phyloP scores from a whole-genome alignment of 345 rosid genomes.

The Pugionium cornutum region DNA sequence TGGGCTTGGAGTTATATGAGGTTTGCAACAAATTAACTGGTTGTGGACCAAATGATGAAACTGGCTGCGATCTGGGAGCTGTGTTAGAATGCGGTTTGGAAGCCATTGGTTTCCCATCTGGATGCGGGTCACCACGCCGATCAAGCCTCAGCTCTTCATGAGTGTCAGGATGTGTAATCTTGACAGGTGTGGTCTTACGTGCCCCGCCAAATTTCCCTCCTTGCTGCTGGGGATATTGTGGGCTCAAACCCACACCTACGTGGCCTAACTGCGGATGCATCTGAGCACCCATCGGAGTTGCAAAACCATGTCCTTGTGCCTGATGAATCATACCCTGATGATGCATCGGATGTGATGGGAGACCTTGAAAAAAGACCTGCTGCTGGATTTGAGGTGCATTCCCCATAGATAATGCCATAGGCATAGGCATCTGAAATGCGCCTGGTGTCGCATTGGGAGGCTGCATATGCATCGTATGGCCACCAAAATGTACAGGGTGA shows the following conservation, averaged over 20 bases:
- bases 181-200: slow-evolving; percentile 68
- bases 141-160: slow-evolving; percentile 93
- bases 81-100: slow-evolving; percentile 60
- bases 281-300: slow-evolving; percentile 64
- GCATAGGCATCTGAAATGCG: slow-evolving; percentile 74
- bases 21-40: slow-evolving; percentile 53
- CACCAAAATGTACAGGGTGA: slow-evolving; percentile 59
- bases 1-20: slow-evolving; percentile 43
- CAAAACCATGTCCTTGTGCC: slow-evolving; percentile 70
- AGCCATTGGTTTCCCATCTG: slow-evolving; percentile 57
- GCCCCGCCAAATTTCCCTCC: slow-evolving; percentile 66
- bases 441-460: slow-evolving; percentile 60
- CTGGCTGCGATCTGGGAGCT: slow-evolving; percentile 67
- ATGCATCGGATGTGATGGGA: slow-evolving; percentile 68
- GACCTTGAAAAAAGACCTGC: slow-evolving; percentile 69
- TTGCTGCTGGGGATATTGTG: slow-evolving; percentile 74
- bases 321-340: slow-evolving; percentile 88
- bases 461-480: slow-evolving; percentile 71
- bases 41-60: slow-evolving; percentile 59
- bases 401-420: slow-evolving; percentile 65
- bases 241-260: slow-evolving; percentile 61
- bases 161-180: slow-evolving; percentile 92
- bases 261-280: slow-evolving; percentile 64
- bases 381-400: slow-evolving; percentile 69
- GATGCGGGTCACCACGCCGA: slow-evolving; percentile 57